Evolutionary conservation across 169 alveolate genomes (phyloP), one percentile per base, ranked within the genome.

Genomic region (Ichthyophthirius multifiliis): DNA sequence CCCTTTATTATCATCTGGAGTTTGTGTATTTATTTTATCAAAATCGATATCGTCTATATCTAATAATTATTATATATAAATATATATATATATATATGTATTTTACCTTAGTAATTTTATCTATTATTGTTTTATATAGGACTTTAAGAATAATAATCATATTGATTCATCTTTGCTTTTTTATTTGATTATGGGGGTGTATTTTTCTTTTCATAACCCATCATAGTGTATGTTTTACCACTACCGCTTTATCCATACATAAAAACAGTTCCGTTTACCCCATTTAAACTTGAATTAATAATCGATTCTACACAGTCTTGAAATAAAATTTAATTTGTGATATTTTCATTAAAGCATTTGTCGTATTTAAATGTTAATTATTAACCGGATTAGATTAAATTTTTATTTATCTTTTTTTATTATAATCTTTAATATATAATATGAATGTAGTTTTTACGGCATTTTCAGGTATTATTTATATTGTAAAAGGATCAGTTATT

Each of bases 201-300:
- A 15, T 16, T 5, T 7, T 65, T 13, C 13, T 45, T 47, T 16
- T 73, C 83, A 39, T 27, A 16, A 41, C 93, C 93, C 71, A 83
- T 65, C 90, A 88, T 88, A 5, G 93, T 88, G 71, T 75, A 88
- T 0, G 93, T 88, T 65, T 88, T 88, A 4, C 93, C 93, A 71
- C 87, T 64, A 3, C 90, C 93, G 7, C 89, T 83, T 80, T 83
- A 47, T 16, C 93, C 93, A 88, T 88, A 88, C 43, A 83, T 76
- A 55, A 83, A 88, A 16, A 88, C 63, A n/a, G 90, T 91, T 4
- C 93, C 94, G 65, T 91, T 91, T 3, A 88, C 87, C 5, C 96
- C 96, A 45, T 89, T 78, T 10, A 89, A 43, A 13, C 90, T 65
- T 15, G 90, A 83, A 6, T 44, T 35, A 4, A 90, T 79, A 4